Conservation (phyloP, 495 filamentous ascomycete species). For the Saxophila tyrrhenica region DNA sequence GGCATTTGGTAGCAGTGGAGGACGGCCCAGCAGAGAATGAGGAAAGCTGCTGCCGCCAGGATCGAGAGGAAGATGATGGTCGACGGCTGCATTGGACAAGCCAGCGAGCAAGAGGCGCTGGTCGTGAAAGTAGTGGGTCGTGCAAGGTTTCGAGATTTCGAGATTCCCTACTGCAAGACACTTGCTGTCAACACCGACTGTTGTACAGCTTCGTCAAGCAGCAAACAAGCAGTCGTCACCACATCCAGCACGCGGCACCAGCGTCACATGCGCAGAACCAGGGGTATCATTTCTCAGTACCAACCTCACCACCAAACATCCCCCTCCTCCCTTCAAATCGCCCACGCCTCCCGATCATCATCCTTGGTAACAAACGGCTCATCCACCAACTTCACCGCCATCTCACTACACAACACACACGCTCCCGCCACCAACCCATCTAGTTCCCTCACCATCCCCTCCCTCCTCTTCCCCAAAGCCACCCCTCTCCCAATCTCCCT, state of each 20-base stretch:
- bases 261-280: not conserved
- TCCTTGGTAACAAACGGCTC: conserved; percentile 69
- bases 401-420: conserved; percentile 75
- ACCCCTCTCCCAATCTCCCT: conserved; percentile 62
- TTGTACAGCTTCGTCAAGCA: not conserved
- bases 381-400: conserved; percentile 84
- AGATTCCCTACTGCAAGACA: not conserved
- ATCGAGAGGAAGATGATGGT: not conserved
- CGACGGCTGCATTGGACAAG: not conserved
- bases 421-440: conserved; percentile 72
- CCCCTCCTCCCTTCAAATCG: conserved; percentile 52
- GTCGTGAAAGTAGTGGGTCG: not conserved
- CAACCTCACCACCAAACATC: not conserved
- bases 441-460: conserved; percentile 76
- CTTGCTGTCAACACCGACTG: not conserved
- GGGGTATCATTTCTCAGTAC: not conserved
- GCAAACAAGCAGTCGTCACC: not conserved
- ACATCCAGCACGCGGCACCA: not conserved
- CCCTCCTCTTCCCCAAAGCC: conserved; percentile 52
- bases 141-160: not conserved
- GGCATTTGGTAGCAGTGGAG: not conserved
- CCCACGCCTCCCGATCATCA: conserved; percentile 75
- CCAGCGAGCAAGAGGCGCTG: not conserved
- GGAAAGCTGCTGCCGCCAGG: not conserved
- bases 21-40: not conserved